Conservation (phyloP, 306 rosid genomes). For the Fragaria vesca region DNA sequence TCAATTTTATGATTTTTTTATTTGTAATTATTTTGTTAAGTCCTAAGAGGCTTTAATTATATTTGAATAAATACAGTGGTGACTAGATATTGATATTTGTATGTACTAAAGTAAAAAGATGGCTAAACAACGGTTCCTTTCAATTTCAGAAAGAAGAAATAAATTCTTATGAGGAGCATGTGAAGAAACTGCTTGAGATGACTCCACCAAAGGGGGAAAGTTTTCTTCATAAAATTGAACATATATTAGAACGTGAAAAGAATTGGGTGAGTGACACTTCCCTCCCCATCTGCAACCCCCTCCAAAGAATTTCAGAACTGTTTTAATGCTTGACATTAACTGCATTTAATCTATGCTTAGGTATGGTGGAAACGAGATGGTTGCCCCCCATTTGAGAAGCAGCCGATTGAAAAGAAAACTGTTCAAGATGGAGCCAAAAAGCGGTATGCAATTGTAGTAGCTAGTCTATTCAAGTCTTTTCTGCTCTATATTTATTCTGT, state of each 20-base stretch:
- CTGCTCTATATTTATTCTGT: not conserved
- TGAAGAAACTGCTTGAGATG: constrained; percentile 74
- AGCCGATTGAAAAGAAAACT: constrained; percentile 65
- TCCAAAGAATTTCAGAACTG: not conserved
- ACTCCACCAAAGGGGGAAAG: constrained; percentile 85
- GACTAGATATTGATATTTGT: constrained; percentile 9
- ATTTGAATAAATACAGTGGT: not conserved
- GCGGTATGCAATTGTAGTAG: constrained; percentile 50
- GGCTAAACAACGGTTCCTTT: constrained; percentile 12
- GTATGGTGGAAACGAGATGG: constrained; percentile 99
- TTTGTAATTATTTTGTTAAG: not conserved
- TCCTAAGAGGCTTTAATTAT: not conserved
- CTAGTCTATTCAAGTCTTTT: not conserved
- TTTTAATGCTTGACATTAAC: constrained; percentile 1
- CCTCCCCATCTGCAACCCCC: constrained; percentile 6
- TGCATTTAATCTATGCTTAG: constrained; percentile 38
- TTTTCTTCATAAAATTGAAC: constrained; percentile 84
- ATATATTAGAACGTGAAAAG: constrained; percentile 85
- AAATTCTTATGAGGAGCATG: constrained; percentile 78
- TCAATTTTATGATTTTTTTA: not conserved
- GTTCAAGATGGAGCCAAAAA: constrained; percentile 70
- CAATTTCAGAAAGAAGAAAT: constrained; percentile 83
- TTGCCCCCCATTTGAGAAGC: constrained; percentile 90
- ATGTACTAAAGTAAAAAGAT: not conserved
- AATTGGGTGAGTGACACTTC: constrained; percentile 73